phyloP scores from a whole-genome alignment of 306 rosid species.

The Castanopsis chinensis region DNA sequence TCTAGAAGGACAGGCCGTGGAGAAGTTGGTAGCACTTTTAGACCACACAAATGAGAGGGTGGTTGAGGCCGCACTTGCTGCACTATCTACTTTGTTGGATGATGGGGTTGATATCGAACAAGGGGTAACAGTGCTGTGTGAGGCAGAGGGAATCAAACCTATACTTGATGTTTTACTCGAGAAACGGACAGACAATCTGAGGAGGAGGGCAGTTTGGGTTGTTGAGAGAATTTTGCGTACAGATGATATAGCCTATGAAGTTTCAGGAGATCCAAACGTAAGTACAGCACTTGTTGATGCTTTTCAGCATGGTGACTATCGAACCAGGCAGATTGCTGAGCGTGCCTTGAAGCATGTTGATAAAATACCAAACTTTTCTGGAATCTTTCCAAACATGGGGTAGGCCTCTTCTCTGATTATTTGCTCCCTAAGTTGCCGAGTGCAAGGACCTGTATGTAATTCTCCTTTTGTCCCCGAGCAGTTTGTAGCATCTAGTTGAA shows the following conservation, averaged over 20 bases:
- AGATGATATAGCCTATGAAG: slow-evolving; percentile 72
- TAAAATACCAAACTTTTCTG: slow-evolving; percentile 97
- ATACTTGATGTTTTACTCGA: slow-evolving; percentile 78
- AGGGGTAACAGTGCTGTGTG: slow-evolving; percentile 71
- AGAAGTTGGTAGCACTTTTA: slow-evolving; percentile 74
- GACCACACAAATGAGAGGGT: slow-evolving; percentile 91
- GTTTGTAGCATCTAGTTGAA: slow-evolving; percentile 38
- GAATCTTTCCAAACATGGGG: slow-evolving; percentile 68
- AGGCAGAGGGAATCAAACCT: slow-evolving; percentile 74
- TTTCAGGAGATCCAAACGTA: slow-evolving; percentile 82
- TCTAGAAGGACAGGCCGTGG: slow-evolving; percentile 73
- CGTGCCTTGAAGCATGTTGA: slow-evolving; percentile 92
- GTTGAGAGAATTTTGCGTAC: slow-evolving; percentile 89
- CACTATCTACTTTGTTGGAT: slow-evolving; percentile 76
- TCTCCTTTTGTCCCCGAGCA: slow-evolving; percentile 19
- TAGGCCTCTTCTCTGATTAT: slow-evolving; percentile 30
- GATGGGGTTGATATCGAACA: slow-evolving; percentile 84
- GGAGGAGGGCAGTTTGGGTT: slow-evolving; percentile 90
- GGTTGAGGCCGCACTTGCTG: slow-evolving; percentile 94
- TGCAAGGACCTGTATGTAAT: slow-evolving; percentile 37
- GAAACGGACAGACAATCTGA: slow-evolving; percentile 75
- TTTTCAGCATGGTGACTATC: slow-evolving; percentile 89
- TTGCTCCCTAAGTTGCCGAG: slow-evolving; percentile 11
- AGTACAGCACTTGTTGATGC: slow-evolving; percentile 97
- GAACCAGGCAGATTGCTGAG: slow-evolving; percentile 94